phyloP scores from a whole-genome alignment of 257 asterid genomes.

The Scutellaria baicalensis region DNA sequence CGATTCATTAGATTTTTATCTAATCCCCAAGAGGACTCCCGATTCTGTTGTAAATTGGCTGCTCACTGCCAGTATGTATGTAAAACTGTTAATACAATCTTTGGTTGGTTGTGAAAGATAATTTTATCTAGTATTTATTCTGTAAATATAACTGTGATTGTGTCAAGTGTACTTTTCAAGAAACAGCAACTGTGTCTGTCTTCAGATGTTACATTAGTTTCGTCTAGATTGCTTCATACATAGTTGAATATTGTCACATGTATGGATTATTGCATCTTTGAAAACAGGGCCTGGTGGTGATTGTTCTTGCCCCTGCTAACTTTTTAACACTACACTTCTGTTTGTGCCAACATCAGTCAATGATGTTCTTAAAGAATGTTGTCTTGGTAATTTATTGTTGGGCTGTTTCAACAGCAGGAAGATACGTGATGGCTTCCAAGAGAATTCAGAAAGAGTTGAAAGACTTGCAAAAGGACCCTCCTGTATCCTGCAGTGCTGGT shows the following conservation, averaged over 20 bases:
- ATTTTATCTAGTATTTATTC: not conserved
- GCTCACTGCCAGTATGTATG: not conserved
- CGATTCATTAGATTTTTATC: not conserved
- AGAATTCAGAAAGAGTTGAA: slow-evolving; percentile 58
- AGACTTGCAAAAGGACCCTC: slow-evolving; percentile 60
- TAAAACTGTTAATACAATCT: not conserved
- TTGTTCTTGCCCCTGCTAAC: not conserved
- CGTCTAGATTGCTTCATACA: not conserved
- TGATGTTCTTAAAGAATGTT: not conserved
- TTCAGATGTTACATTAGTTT: not conserved
- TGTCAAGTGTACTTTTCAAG: not conserved
- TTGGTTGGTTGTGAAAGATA: not conserved
- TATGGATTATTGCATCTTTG: not conserved
- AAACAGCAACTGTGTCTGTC: not conserved
- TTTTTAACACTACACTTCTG: not conserved
- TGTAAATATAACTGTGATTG: not conserved
- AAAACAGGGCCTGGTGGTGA: not conserved
- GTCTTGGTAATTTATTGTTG: not conserved
- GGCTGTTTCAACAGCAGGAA: not conserved
- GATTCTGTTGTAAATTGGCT: not conserved
- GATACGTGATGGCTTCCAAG: slow-evolving; percentile 48
- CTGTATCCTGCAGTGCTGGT: slow-evolving; percentile 70
- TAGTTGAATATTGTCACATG: not conserved
- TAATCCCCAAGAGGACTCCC: no score
- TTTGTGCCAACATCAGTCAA: not conserved